Conservation (phyloP, 2,329 filamentous ascomycete species). For the Fusarium incarnatum region DNA sequence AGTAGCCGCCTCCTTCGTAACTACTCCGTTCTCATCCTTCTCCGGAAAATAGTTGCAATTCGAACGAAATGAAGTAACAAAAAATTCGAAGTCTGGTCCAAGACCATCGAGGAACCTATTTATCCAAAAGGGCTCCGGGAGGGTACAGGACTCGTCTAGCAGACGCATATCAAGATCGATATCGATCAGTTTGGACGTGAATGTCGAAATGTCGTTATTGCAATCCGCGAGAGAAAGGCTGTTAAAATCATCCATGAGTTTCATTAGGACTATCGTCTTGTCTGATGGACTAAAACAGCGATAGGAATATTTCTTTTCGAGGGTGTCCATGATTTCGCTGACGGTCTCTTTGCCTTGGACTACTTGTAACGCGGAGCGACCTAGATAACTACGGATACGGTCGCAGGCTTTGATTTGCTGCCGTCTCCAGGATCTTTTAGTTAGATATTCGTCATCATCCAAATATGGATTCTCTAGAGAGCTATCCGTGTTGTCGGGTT, state of each 20-base stretch:
- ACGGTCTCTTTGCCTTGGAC: neutral
- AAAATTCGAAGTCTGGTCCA: neutral
- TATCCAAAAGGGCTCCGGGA: neutral
- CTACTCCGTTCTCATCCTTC: neutral
- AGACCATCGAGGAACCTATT: neutral
- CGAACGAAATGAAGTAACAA: neutral
- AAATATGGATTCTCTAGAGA: too few relatives aligned
- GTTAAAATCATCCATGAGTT: accelerated
- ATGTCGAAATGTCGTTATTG: neutral
- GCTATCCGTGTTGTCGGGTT: too few relatives aligned
- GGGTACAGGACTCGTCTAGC: neutral
- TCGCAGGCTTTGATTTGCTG: too few relatives aligned
- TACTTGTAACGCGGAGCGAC: too few relatives aligned
- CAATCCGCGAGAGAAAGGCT: accelerated
- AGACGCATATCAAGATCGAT: neutral
- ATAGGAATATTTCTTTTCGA: neutral
- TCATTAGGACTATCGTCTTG: neutral
- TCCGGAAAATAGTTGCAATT: neutral
- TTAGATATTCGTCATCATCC: too few relatives aligned
- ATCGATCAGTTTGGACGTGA: accelerated
- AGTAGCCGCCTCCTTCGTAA: too few relatives aligned
- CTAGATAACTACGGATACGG: too few relatives aligned
- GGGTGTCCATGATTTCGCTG: neutral
- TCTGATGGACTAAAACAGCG: accelerated
- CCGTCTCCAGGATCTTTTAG: too few relatives aligned